Percentiles rank a stretch among this genome's conserved stretches.
Evolutionary conservation across 768 basidiomycete species (phyloP).

Genomic region (Holtermannia corniformis): DNA sequence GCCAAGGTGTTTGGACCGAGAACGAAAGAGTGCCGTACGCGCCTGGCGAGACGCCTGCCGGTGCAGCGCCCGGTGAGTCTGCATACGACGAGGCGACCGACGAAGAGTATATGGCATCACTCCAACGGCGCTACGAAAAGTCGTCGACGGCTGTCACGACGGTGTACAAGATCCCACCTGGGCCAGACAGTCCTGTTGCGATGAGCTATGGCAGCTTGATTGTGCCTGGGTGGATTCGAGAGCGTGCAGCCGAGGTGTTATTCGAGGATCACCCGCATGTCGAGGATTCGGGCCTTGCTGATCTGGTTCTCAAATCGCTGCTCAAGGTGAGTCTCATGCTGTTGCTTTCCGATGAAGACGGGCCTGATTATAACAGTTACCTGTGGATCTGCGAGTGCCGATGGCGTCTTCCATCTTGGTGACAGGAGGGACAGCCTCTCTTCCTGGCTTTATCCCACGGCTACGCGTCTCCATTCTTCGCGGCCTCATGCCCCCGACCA

Average conservation of each 20-base stretch:
- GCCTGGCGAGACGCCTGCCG: background rate
- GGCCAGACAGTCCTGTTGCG: background rate
- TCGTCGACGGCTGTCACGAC: conserved; percentile 12
- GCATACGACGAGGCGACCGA: background rate
- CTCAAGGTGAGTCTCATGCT: conserved; percentile 64
- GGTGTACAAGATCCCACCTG: conserved; percentile 1
- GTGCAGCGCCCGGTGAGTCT: background rate
- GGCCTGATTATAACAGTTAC: conserved; percentile 51
- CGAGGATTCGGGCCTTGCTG: conserved; percentile 73
- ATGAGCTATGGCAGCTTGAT: conserved; percentile 68
- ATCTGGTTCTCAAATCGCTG: conserved; percentile 66
- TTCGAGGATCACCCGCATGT: conserved; percentile 62
- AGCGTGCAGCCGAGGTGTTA: conserved; percentile 78
- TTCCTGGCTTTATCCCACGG: conserved; percentile 86
- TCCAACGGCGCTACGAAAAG: conserved; percentile 7
- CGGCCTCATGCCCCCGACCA: conserved; percentile 44
- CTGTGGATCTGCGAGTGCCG: conserved; percentile 77
- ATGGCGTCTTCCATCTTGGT: conserved; percentile 77
- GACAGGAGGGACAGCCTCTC: conserved; percentile 77
- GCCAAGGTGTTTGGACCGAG: background rate
- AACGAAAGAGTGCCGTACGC: background rate
- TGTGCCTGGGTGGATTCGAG: conserved; percentile 91
- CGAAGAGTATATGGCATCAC: conserved; percentile 2
- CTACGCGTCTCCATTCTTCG: conserved; percentile 68
- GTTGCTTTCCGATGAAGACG: background rate